phyloP scores from a whole-genome alignment of 306 rosid genomes.

The Spatholobus suberectus region DNA sequence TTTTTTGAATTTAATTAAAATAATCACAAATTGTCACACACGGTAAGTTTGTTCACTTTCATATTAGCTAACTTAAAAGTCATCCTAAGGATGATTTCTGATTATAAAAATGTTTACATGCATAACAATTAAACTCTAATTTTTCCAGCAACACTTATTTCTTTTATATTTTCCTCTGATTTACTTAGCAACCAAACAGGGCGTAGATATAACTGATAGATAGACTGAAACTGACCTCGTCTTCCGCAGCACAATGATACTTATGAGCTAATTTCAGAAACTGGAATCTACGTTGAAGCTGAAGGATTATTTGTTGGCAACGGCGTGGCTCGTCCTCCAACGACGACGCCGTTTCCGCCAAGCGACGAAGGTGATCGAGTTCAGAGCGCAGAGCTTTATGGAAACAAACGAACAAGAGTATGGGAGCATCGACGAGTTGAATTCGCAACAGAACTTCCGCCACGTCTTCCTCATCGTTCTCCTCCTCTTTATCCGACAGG shows the following conservation, averaged over 20 bases:
- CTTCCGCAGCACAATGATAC: conserved; percentile 85
- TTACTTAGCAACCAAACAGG: conserved; percentile 17
- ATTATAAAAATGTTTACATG: too few species aligned
- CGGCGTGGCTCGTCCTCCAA: conserved; percentile 36
- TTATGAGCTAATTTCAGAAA: conserved; percentile 69
- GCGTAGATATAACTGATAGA: background rate
- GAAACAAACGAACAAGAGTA: conserved; percentile 71
- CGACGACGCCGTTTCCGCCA: conserved; percentile 54
- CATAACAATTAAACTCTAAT: too few species aligned
- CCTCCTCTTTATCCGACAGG: conserved; percentile 44
- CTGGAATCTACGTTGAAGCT: conserved; percentile 65
- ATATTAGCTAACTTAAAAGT: too few species aligned
- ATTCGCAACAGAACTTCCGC: conserved; percentile 38
- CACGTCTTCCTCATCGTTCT: conserved; percentile 38
- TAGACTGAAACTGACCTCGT: conserved; percentile 61
- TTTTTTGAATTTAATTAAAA: background rate
- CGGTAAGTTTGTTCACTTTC: too few species aligned
- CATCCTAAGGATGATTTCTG: too few species aligned
- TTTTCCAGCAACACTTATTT: background rate
- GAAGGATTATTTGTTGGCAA: conserved; percentile 42
- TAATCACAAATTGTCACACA: too few species aligned
- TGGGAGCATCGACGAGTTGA: conserved; percentile 60
- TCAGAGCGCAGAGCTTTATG: conserved; percentile 80
- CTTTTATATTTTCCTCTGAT: background rate
- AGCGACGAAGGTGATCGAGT: conserved; percentile 56